phyloP scores from a whole-genome alignment of 345 rosid genomes.

The Brassica nigra region DNA sequence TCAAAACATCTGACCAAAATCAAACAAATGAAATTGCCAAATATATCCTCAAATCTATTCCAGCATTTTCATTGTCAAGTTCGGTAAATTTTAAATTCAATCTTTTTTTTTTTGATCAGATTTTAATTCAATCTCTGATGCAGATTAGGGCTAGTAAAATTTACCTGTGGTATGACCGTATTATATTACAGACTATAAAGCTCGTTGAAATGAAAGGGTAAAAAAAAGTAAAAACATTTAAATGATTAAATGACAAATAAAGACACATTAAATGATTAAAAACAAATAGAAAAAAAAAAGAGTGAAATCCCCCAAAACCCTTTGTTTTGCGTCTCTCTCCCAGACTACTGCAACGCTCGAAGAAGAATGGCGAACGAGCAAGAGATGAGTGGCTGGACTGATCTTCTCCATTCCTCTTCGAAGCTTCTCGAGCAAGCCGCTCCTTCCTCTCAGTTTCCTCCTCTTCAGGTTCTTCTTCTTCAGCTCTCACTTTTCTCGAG shows the following conservation, averaged over 20 bases:
- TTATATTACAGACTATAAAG: no score
- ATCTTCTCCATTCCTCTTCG: constrained; percentile 88
- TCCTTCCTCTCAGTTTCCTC: constrained; percentile 98
- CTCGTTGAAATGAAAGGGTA: no score
- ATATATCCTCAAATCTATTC: neutral
- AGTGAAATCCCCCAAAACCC: constrained; percentile 29
- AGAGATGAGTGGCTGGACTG: constrained; percentile 86
- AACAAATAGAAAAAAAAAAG: no score
- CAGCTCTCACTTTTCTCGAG: no score
- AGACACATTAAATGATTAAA: no score
- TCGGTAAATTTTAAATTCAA: no score
- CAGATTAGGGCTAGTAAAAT: no score
- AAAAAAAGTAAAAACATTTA: no score
- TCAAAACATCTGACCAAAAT: neutral
- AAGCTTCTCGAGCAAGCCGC: constrained; percentile 97
- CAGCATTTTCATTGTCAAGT: neutral
- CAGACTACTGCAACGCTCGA: constrained; percentile 27
- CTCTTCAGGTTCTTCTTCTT: constrained; percentile 82
- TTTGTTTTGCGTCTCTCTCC: constrained; percentile 11
- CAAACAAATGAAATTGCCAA: neutral
- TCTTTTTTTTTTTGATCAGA: no score
- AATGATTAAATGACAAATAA: no score
- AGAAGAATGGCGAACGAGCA: constrained; percentile 69
- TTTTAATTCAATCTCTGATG: neutral
- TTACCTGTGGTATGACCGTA: no score